Evolutionary conservation across 2,329 filamentous ascomycete species (phyloP), one percentile per base, ranked within the genome.

Genomic region (Colletotrichum neosansevieriae): DNA sequence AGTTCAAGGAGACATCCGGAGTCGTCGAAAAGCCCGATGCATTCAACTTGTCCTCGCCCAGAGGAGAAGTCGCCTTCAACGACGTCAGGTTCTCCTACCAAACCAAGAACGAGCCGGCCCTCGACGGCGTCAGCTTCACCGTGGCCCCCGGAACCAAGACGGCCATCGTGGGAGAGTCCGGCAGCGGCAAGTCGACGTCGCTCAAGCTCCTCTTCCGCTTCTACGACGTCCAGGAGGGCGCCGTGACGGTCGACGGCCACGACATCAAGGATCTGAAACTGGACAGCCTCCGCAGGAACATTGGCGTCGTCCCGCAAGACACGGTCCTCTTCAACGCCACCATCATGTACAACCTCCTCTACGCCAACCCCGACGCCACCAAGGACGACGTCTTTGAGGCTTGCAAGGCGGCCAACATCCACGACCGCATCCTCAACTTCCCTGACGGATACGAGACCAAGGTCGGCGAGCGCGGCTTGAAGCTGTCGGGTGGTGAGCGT

Each of bases 401-500:
- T 3, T 87, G 85, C 72, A 82, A 81, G 68, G 82, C 83, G 0
- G 85, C 85, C 9, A 85, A 84, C 45, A 87, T 88, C 38, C 85
- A 88, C 71, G 84, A 87, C 11, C 81, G 84, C 36, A 86, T 88
- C 61, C 77, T 85, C 69, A 78, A 80, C 5, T 87, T 87, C 69
- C 81, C 84, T 0, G 83, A 87, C 56, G 84, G 84, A 3, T 88
- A 87, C 71, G 74, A 81, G 21, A 87, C 85, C 42, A 83, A 81
- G 71, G 85, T 87, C 40, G 85, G 85, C 64, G 85, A 87, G 70
- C 81, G 84, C 4, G 85, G 85, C 9, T 76, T 86, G 64, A 84
- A 81, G 49, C 77, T 89, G 6, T 89, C 86, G 2, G 87, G 87
- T n/a, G 87, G 87, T 15, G 86, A 89, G 76, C 84, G 87, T 21